These are phyloP conservation scores for Neospermospora avenae DNA, from an alignment of 2,329 filamentous ascomycete species.

Conservation along the genomic window DNA sequence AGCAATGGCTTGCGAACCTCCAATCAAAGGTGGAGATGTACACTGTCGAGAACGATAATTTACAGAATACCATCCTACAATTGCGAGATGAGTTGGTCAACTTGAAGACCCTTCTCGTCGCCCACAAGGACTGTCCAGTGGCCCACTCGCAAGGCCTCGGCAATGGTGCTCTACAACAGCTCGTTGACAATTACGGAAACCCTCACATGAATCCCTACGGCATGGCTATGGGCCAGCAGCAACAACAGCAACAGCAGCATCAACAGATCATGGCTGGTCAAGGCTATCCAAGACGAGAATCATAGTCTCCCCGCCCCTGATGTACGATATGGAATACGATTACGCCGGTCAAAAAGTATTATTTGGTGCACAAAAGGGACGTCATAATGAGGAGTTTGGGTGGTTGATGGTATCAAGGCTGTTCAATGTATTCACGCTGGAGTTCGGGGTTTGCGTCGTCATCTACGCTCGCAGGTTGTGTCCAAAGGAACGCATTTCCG, in stretches of 20 bases:
- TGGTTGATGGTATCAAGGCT: neutral
- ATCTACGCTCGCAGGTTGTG: neutral
- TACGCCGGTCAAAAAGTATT: constrained; percentile 12
- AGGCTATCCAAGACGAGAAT: constrained; percentile 12
- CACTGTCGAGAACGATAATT: constrained; percentile 83
- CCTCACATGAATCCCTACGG: constrained; percentile 31
- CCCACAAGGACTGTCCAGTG: constrained; percentile 94
- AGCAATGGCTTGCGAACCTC: constrained; percentile 95
- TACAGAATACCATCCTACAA: constrained; percentile 78
- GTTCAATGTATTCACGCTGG: constrained; percentile 1
- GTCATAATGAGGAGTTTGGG: constrained; percentile 9
- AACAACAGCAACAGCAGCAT: constrained; percentile 16
- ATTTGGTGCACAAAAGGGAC: constrained; percentile 7
- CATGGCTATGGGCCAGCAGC: constrained; percentile 28
- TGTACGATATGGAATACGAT: constrained; percentile 12
- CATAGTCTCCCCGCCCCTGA: constrained; percentile 4
- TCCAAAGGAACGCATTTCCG: neutral
- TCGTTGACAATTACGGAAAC: constrained; percentile 23
- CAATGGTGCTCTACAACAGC: constrained; percentile 44
- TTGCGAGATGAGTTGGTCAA: constrained; percentile 92
- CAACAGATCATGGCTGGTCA: constrained; percentile 16
- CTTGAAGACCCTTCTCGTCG: constrained; percentile 85
- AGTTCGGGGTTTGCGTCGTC: constrained; percentile 2
- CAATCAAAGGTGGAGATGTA: constrained; percentile 94
- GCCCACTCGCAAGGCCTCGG: constrained; percentile 74